Percentiles rank a stretch among this genome's conserved stretches.
These are phyloP conservation scores for Crepidotus variabilis DNA, from an alignment of 768 basidiomycete genomes.

Conservation along the genomic window DNA sequence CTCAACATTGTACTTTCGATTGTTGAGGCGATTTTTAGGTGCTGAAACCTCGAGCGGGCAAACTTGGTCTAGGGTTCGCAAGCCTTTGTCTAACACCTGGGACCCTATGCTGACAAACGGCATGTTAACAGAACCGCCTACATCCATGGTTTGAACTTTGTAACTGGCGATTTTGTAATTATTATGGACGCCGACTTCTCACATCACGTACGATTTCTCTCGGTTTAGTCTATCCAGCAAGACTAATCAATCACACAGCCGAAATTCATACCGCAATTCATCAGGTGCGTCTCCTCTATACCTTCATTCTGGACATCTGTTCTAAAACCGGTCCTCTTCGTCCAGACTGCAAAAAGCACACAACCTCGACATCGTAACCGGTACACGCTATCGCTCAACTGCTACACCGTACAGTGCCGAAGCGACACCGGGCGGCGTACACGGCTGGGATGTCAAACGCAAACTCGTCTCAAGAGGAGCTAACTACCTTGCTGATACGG, in stretches of 20 bases:
- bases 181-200: slow-evolving; percentile 99
- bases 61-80: slow-evolving; percentile 82
- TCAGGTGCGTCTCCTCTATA: slow-evolving; percentile 46
- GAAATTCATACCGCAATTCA: slow-evolving; percentile 93
- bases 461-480: slow-evolving; percentile 87
- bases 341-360: slow-evolving; percentile 76
- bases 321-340: slow-evolving; percentile 4
- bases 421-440: slow-evolving; percentile 78
- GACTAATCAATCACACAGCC: slow-evolving; percentile 45
- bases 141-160: slow-evolving; percentile 87
- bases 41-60: slow-evolving; percentile 83
- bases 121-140: slow-evolving; percentile 72
- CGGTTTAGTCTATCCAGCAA: background rate
- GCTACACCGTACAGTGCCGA: slow-evolving; percentile 52
- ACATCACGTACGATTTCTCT: slow-evolving; percentile 66
- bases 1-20: background rate
- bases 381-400: slow-evolving; percentile 76
- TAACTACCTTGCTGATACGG: slow-evolving; percentile 86
- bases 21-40: slow-evolving; percentile 40
- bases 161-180: slow-evolving; percentile 88
- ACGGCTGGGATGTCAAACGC: slow-evolving; percentile 90
- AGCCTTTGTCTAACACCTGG: background rate
- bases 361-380: slow-evolving; percentile 90
- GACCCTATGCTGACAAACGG: background rate
- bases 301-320: background rate